Evolutionary conservation across 2,329 filamentous ascomycete species (phyloP).

Genomic region (Colletotrichum sp.): DNA sequence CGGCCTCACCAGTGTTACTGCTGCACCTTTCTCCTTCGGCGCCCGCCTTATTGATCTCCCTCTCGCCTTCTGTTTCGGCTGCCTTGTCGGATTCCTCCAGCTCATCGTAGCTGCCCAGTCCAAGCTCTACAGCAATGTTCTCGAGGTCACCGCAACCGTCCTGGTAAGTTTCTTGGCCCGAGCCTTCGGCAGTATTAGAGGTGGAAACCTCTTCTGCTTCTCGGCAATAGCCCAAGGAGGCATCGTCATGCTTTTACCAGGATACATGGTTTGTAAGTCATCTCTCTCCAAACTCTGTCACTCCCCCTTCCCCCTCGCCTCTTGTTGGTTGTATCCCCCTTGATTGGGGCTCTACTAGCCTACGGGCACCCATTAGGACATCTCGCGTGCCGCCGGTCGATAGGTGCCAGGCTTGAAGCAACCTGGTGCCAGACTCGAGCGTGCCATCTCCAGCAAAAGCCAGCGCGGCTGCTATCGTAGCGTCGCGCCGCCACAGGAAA

Average conservation of each 20-base stretch:
- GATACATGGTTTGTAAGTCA: constrained; percentile 62
- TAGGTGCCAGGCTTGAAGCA: not conserved
- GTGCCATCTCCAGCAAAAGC: not conserved
- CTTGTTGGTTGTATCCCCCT: not conserved
- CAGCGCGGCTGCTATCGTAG: not conserved
- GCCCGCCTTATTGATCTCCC: constrained; percentile 76
- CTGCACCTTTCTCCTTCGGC: constrained; percentile 78
- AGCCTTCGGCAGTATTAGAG: constrained; percentile 64
- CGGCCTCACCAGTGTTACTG: constrained; percentile 73
- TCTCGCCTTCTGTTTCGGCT: constrained; percentile 73
- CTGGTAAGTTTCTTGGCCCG: constrained; percentile 67
- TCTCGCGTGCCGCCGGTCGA: not conserved
- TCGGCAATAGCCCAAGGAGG: constrained; percentile 69
- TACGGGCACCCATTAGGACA: not conserved
- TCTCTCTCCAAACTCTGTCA: not conserved
- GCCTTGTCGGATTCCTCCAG: constrained; percentile 72
- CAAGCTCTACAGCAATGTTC: constrained; percentile 70
- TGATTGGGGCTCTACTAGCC: not conserved
- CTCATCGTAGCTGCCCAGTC: constrained; percentile 73
- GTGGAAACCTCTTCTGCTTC: constrained; percentile 64
- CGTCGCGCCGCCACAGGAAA: not conserved
- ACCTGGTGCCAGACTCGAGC: not conserved
- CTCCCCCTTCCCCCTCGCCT: not conserved
- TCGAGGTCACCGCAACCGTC: constrained; percentile 67
- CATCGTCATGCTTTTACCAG: constrained; percentile 70